These are phyloP conservation scores for Sclerotinia glacialis DNA, from an alignment of 2,329 filamentous ascomycete genomes.

Conservation along the genomic window DNA sequence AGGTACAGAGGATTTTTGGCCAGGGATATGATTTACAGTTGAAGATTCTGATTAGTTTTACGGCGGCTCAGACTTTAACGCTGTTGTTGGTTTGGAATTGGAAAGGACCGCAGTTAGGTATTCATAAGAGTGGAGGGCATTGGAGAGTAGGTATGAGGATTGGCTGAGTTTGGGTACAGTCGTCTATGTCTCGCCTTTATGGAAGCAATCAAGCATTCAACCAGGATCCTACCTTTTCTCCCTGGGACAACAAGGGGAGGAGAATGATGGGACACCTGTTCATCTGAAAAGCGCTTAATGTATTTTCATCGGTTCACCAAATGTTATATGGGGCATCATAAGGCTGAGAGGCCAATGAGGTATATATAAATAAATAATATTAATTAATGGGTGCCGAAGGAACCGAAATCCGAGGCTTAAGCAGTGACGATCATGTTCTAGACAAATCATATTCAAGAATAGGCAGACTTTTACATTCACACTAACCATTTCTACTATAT, in stretches of 20 bases:
- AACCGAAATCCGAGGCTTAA: not conserved
- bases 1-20: not conserved
- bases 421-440: not conserved
- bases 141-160: not conserved
- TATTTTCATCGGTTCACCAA: not conserved
- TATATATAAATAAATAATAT: not conserved
- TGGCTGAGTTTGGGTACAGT: no score
- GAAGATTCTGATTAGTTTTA: not conserved
- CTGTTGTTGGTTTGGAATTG: not conserved
- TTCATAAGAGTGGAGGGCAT: not conserved
- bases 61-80: not conserved
- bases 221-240: not conserved
- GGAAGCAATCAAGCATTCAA: no score
- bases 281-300: not conserved
- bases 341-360: conserved; percentile 5
- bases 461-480: not conserved
- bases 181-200: no score
- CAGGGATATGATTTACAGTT: conserved; percentile 1
- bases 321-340: conserved; percentile 6
- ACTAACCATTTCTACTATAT: not conserved
- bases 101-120: not conserved
- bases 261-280: not conserved
- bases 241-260: not conserved
- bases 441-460: not conserved
- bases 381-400: not conserved